Base-by-base conservation (phyloP, 768 basidiomycete genomes). In the Trichaptum fuscoviolaceum region DNA sequence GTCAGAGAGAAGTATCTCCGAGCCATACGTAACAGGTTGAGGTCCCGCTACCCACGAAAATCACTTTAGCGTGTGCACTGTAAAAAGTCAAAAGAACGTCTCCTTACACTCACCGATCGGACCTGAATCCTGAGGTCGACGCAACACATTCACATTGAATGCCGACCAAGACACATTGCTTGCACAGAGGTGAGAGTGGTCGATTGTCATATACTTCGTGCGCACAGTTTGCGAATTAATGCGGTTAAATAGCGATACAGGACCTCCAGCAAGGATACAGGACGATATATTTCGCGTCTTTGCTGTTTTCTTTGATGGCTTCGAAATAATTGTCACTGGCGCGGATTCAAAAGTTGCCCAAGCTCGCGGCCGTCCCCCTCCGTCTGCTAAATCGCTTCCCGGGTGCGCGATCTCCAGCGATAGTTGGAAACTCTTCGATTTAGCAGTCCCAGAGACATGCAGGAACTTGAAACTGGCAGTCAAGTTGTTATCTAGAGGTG, bases 141-240 rank as follows among this genome's bases (percentile, higher is more conserved):
- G 89, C 62, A 95, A 85, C 65, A 96, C 91, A 75, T 93, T 93
- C 73, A 96, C 92, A 73, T 90, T 93, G 81, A 96, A 96, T 36
- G 95, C 94, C 66, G 93, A 93, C 95, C 95, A 96, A 60, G 90
- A 84, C 69, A 92, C 82, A 74, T 94, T 95, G 76, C 91, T 93
- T n/a, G 94, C 92, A 78, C 90, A 91, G 66, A 94, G 79, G 73
- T 89, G 87, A 63, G 85, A 87, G 71, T 88, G 86, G 71, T 96
- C 93, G 75, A 96, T 89, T 65, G 92, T 93, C 92, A 98, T 95
- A 77, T 96, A 98, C 81, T 96, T 96, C 66, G 95, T 97, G 74
- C 95, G 90, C 67, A 96, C 95, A 52, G 95, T 95, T 79, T 98
- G 95, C 17, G 92, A 93, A 78, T 96, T 95, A 83, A 98, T 94